phyloP scores from a whole-genome alignment of 306 rosid genomes.

The Psophocarpus tetragonolobus region DNA sequence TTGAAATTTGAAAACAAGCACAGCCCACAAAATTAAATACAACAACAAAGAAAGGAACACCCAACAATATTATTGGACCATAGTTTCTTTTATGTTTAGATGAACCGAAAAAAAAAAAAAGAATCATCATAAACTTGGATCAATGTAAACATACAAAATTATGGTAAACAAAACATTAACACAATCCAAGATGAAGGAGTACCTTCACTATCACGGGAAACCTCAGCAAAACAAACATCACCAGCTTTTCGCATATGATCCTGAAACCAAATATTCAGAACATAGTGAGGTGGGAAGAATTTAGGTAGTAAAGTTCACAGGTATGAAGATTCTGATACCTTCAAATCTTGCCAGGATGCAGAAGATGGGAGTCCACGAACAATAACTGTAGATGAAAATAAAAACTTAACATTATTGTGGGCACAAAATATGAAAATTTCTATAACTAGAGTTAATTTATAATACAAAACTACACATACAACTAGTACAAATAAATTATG shows the following conservation, averaged over 20 bases:
- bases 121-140: not conserved
- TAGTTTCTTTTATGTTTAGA: not conserved
- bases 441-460: not conserved
- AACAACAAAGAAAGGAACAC: not conserved
- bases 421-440: not conserved
- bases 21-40: not conserved
- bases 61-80: not conserved
- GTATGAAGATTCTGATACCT: constrained; percentile 51
- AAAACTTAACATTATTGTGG: not conserved
- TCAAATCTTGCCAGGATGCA: constrained; percentile 99
- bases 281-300: not conserved
- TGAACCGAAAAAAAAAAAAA: not conserved
- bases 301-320: not conserved
- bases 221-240: constrained; percentile 98
- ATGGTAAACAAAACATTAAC: constrained; percentile 18
- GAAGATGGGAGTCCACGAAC: constrained; percentile 99
- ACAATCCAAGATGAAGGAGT: constrained; percentile 1
- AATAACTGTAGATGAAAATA: constrained; percentile 59
- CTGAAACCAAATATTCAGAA: constrained; percentile 49
- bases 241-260: constrained; percentile 99
- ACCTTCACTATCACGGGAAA: constrained; percentile 97
- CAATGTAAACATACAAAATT: not conserved
- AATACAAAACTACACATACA: not conserved
- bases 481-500: not conserved
- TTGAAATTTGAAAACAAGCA: not conserved